These are phyloP conservation scores for Haplographium delicatum DNA, from an alignment of 495 filamentous ascomycete genomes.

Conservation along the genomic window DNA sequence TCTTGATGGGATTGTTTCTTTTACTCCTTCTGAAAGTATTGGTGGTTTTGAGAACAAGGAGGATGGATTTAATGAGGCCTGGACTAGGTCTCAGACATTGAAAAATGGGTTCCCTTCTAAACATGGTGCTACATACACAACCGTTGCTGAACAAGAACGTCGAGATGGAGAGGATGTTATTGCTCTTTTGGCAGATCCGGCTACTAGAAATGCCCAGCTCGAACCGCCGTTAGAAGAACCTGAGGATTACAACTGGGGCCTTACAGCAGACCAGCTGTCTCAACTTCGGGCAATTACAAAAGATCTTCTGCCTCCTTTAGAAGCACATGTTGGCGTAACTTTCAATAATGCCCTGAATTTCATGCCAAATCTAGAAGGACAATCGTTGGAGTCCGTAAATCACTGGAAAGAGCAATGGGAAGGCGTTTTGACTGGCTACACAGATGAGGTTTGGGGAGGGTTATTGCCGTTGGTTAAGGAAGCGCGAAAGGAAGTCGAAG, in stretches of 20 bases:
- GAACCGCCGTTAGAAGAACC: constrained; percentile 5
- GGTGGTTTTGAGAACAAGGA: background rate
- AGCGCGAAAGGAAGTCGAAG: constrained; percentile 54
- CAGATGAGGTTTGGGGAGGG: constrained; percentile 77
- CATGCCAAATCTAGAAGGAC: constrained; percentile 3
- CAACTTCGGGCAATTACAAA: constrained; percentile 17
- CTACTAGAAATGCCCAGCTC: constrained; percentile 12
- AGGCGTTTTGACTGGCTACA: constrained; percentile 57
- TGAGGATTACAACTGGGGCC: constrained; percentile 29
- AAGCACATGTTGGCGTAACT: constrained; percentile 4
- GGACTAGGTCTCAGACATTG: background rate
- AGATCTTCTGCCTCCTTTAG: constrained; percentile 13
- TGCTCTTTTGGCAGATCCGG: constrained; percentile 26
- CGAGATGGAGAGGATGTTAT: constrained; percentile 42
- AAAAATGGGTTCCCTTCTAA: too few relatives aligned
- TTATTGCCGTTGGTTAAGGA: constrained; percentile 55
- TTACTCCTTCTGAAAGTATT: constrained; percentile 24
- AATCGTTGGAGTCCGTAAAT: constrained; percentile 33
- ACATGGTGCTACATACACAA: background rate
- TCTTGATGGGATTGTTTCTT: constrained; percentile 31
- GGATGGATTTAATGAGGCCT: constrained; percentile 1
- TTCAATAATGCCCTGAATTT: constrained; percentile 24
- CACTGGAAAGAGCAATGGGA: constrained; percentile 54
- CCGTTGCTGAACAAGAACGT: constrained; percentile 31
- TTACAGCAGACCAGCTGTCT: constrained; percentile 22